Percentiles rank a stretch among this genome's conserved stretches.
phyloP scores from a whole-genome alignment of 2,329 filamentous ascomycete genomes.

The Diaporthe sp. region DNA sequence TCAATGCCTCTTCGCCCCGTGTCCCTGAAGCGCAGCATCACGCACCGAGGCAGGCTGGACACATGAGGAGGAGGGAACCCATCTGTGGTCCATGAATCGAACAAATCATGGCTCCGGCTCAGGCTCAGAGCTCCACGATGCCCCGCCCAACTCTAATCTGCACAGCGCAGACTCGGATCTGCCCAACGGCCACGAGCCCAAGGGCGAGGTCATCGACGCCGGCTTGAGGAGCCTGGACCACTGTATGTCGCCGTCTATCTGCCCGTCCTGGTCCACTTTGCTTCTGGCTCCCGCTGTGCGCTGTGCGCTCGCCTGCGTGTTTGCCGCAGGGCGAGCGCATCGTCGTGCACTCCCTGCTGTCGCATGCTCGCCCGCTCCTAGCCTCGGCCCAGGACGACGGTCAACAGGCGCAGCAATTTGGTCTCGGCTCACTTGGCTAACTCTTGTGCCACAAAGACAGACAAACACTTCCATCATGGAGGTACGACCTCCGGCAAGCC shows the following conservation, averaged over 20 bases:
- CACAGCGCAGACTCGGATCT: slow-evolving; percentile 36
- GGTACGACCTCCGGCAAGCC: slow-evolving; percentile 84
- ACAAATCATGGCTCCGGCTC: slow-evolving; percentile 46
- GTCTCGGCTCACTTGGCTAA: slow-evolving; percentile 29
- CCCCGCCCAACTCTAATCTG: slow-evolving; percentile 31
- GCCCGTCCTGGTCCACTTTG: not conserved
- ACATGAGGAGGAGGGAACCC: slow-evolving; percentile 35
- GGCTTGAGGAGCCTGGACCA: slow-evolving; percentile 86
- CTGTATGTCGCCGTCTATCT: slow-evolving; percentile 64
- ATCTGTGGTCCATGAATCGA: slow-evolving; percentile 45
- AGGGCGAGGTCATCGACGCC: slow-evolving; percentile 70
- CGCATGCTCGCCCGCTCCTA: not conserved
- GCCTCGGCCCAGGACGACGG: not conserved
- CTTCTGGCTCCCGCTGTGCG: not conserved
- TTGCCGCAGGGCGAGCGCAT: not conserved
- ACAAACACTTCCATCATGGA: slow-evolving; percentile 86
- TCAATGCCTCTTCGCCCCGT: slow-evolving; percentile 30
- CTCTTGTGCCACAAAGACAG: slow-evolving; percentile 71
- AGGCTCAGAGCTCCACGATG: slow-evolving; percentile 47
- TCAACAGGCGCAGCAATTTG: not conserved
- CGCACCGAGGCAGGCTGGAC: slow-evolving; percentile 9
- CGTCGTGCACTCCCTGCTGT: slow-evolving; percentile 34
- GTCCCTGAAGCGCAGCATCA: slow-evolving; percentile 22
- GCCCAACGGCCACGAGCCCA: slow-evolving; percentile 40
- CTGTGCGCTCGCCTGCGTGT: not conserved